Percentiles rank a stretch among this genome's conserved stretches.
These are phyloP conservation scores for Albugo candida DNA, from an alignment of 352 stramenopile species.

Conservation along the genomic window DNA sequence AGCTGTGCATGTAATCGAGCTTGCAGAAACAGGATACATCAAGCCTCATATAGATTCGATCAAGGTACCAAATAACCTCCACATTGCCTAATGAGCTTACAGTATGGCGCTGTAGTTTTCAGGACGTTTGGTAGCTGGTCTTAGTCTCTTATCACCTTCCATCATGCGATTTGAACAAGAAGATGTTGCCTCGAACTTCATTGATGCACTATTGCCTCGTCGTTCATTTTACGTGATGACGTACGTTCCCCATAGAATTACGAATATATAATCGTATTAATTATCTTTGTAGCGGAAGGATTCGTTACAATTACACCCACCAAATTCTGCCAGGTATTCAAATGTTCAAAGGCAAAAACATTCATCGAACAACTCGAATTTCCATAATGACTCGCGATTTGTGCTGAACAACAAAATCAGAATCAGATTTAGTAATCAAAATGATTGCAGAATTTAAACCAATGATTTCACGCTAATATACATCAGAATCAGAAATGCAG, in stretches of 20 bases:
- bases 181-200: constrained; percentile 41
- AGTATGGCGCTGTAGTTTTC: constrained; percentile 26
- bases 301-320: constrained; percentile 76
- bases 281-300: constrained; percentile 18
- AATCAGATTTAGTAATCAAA: too few species aligned
- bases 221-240: constrained; percentile 80
- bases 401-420: background rate
- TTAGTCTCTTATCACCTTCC: constrained; percentile 53
- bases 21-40: constrained; percentile 66
- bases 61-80: constrained; percentile 21
- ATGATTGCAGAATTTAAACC: too few species aligned
- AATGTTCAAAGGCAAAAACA: constrained; percentile 27
- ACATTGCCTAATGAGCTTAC: background rate
- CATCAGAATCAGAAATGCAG: too few species aligned
- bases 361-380: constrained; percentile 56
- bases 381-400: constrained; percentile 73
- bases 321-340: constrained; percentile 55
- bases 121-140: constrained; percentile 45
- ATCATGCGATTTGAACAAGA: constrained; percentile 71
- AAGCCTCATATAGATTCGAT: constrained; percentile 73
- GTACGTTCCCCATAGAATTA: constrained; percentile 13
- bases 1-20: constrained; percentile 67
- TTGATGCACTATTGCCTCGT: constrained; percentile 43
- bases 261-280: background rate
- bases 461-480: too few species aligned